Base-by-base conservation (phyloP, 768 basidiomycete species). In the Mycena capillaripes region DNA sequence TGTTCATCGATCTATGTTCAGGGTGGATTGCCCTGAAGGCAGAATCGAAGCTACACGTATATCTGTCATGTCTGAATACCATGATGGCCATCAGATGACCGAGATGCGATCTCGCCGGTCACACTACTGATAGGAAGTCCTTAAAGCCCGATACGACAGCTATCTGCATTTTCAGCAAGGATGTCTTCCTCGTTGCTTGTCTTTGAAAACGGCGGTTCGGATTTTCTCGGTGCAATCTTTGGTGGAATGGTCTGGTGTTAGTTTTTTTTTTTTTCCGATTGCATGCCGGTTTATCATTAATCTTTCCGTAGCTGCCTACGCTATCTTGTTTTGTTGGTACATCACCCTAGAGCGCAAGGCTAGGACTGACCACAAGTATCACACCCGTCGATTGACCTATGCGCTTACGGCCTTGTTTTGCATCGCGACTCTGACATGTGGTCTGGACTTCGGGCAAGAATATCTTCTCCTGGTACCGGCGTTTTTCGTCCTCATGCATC, bases 71-170 rank as follows among this genome's bases (percentile, higher is more conserved):
- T 30, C 53, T 55, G 53, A 6, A 55, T 29, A 55, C n/a, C n/a
- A n/a, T n/a, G n/a, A n/a, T n/a, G n/a, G n/a, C 53, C 27, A 55
- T 55, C 53, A 55, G 53, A 55, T 55, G 53, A 55, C 53, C 53
- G 29, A 55, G 53, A 30, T 55, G 53, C 53, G 53, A 55, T 55
- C 53, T 55, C 53, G 53, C 53, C 53, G 53, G 53, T 55, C 29
- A 27, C 53, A 55, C 29, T 55, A 52, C 50, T n/a, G n/a, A n/a
- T n/a, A n/a, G n/a, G 25, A 52, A 25, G 50, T 23, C 25, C 50
- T 52, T 29, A 52, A 52, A 52, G 50, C 19, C 50, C 50, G 50
- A 52, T 23, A 23, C 50, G 50, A 52, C 50, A 52, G 50, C 50
- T 25, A 12, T 52, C 25, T 52, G 50, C 21, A 52, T 52, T 52